Evolutionary conservation across 1,284 basidiomycete species (phyloP).

Genomic region (Cryptococcus sp.): DNA sequence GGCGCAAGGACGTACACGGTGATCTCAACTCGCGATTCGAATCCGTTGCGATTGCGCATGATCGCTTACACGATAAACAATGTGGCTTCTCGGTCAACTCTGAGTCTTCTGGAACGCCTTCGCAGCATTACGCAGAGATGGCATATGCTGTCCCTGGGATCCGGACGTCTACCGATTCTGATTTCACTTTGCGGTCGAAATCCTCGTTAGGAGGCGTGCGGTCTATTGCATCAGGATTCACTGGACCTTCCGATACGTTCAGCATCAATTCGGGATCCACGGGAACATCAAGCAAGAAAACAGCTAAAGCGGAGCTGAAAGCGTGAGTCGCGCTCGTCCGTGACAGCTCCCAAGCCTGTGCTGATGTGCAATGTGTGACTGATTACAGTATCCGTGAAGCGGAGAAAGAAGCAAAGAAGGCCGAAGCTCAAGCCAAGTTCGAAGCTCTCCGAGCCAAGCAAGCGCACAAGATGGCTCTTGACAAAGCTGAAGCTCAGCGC

Average conservation of each 20-base stretch:
- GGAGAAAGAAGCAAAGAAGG: conserved; percentile 33
- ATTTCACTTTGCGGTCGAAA: no score
- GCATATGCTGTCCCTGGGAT: no score
- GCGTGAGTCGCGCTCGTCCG: conserved; percentile 22
- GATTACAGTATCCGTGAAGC: conserved; percentile 26
- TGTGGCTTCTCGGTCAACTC: no score
- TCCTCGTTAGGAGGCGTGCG: no score
- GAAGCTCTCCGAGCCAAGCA: conserved; percentile 43
- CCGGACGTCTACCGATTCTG: no score
- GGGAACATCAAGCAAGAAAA: conserved; percentile 27
- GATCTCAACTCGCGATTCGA: no score
- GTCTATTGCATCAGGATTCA: no score
- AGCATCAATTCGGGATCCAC: conserved; percentile 32
- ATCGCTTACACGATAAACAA: no score
- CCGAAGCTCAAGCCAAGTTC: conserved; percentile 39
- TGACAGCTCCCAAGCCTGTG: neutral
- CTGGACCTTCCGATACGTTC: conserved; percentile 4
- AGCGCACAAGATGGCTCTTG: conserved; percentile 31
- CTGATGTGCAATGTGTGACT: neutral
- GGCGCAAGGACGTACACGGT: no score
- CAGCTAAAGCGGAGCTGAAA: conserved; percentile 32
- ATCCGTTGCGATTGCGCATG: no score
- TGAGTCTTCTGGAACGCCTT: no score
- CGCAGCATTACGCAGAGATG: no score
- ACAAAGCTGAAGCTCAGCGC: conserved; percentile 33